Percentiles rank a stretch among this genome's conserved stretches.
Evolutionary conservation across 225 moss, liverwort and hornwort genomes (phyloP).

Genomic region (Thuidium tamariscinum): DNA sequence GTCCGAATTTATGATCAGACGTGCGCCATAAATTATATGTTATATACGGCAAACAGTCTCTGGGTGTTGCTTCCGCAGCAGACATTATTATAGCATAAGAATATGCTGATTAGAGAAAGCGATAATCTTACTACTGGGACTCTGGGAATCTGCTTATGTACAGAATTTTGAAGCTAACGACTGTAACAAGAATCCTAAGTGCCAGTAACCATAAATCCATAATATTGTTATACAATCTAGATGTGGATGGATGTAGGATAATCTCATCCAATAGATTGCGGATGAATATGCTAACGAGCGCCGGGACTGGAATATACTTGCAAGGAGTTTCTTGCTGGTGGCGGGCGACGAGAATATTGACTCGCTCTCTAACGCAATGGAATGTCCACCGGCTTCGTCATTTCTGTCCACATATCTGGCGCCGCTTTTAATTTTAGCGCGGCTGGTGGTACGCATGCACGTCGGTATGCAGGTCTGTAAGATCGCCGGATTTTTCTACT

Average conservation of each 20-base stretch:
- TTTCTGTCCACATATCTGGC: neutral
- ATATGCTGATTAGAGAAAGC: no score
- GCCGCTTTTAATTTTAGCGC: neutral
- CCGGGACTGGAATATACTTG: neutral
- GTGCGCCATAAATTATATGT: neutral
- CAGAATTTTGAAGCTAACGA: no score
- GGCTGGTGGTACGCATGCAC: neutral
- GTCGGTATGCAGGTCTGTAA: neutral
- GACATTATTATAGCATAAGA: no score
- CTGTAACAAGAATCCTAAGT: no score
- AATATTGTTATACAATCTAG: no score
- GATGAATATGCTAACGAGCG: no score
- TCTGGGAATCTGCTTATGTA: no score
- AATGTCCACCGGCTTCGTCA: neutral
- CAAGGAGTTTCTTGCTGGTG: neutral
- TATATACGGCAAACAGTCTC: neutral
- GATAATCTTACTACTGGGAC: no score
- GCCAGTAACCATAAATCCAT: no score
- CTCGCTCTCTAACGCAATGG: neutral
- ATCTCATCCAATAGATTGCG: no score
- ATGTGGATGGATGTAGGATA: no score
- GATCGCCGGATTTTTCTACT: neutral
- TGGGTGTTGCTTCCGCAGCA: neutral
- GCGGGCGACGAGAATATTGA: neutral
- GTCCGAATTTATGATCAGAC: neutral